Conservation (phyloP, 129 eudicot genomes). For the Tagetes erecta region DNA sequence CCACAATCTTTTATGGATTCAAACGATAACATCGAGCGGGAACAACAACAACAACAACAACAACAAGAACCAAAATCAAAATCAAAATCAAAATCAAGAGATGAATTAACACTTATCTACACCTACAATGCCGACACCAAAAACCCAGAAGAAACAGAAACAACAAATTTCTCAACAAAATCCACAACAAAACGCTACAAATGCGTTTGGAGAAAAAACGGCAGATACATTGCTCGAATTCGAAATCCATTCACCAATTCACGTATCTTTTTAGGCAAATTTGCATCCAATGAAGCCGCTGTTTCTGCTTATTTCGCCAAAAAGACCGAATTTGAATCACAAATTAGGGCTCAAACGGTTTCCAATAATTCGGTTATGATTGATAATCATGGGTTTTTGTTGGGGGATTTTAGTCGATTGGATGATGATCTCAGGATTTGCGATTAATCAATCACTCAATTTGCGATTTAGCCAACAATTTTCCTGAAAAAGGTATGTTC, state of each 20-base stretch:
- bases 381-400: constrained; percentile 41
- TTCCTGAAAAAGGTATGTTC: constrained; percentile 2
- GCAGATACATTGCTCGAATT: constrained; percentile 36
- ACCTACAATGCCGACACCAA: constrained; percentile 28
- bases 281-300: constrained; percentile 24
- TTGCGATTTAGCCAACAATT: constrained; percentile 7
- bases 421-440: constrained; percentile 52
- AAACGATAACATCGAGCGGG: neutral
- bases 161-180: neutral
- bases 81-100: neutral
- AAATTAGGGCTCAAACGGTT: constrained; percentile 15
- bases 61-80: too few relatives aligned
- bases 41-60: neutral
- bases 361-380: constrained; percentile 33
- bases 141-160: constrained; percentile 44
- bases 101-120: constrained; percentile 21
- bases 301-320: constrained; percentile 37
- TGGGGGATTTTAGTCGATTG: constrained; percentile 48
- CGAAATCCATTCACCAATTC: constrained; percentile 33
- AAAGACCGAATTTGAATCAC: constrained; percentile 38
- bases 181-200: constrained; percentile 36
- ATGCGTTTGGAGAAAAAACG: constrained; percentile 43
- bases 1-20: neutral
- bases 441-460: neutral
- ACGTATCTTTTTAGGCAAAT: constrained; percentile 33